Evolutionary conservation across 192 early-diverging fungal genomes (phyloP).

Genomic region (Fimicolochytrium jonesii): DNA sequence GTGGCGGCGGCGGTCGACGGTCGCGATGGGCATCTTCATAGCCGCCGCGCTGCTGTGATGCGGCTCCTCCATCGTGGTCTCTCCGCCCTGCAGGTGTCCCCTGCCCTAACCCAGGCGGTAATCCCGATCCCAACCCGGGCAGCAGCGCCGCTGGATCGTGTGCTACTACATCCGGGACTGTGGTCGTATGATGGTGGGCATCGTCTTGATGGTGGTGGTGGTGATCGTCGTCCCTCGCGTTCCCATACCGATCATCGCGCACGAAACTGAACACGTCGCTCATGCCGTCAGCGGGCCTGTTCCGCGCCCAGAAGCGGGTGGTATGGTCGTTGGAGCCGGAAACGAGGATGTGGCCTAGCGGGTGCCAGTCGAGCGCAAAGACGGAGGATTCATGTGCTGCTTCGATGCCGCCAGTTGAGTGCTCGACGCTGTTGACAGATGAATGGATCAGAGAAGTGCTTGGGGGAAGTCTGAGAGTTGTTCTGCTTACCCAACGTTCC

Average conservation of each 20-base stretch:
- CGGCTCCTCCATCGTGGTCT: no score
- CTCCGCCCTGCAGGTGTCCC: no score
- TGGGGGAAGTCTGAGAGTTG: slow-evolving; percentile 5
- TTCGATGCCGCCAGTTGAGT: slow-evolving; percentile 54
- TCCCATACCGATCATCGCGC: no score
- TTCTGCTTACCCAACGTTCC: slow-evolving; percentile 86
- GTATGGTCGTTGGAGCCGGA: slow-evolving; percentile 95
- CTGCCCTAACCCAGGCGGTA: slow-evolving; percentile 14
- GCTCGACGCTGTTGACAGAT: slow-evolving; percentile 38
- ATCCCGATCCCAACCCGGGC: background rate
- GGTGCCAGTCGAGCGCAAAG: slow-evolving; percentile 97
- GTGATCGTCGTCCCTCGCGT: no score
- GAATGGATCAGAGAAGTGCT: no score
- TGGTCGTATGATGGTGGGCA: no score
- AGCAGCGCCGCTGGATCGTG: no score
- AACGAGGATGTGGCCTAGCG: slow-evolving; percentile 89
- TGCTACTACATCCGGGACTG: no score
- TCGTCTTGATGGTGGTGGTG: no score
- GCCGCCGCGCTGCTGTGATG: no score
- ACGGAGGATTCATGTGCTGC: slow-evolving; percentile 84
- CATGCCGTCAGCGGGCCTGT: slow-evolving; percentile 73
- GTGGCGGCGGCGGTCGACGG: no score
- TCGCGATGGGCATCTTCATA: no score
- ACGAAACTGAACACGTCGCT: slow-evolving; percentile 39
- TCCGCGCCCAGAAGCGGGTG: slow-evolving; percentile 92